Conservation (phyloP, 192 early-diverging fungal genomes). For the Backusella luteola region DNA sequence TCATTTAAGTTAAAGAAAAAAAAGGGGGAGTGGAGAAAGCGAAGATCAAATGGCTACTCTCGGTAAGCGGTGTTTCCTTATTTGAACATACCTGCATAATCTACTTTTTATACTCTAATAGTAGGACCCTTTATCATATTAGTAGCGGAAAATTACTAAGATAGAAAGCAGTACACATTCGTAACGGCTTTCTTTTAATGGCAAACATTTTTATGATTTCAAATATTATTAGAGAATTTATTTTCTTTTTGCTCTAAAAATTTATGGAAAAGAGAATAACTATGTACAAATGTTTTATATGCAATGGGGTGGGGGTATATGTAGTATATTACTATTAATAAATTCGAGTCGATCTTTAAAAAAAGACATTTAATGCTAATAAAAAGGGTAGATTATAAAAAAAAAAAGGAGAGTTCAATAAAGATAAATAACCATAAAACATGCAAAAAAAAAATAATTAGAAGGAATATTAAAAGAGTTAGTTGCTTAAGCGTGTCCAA, state of each 20-base stretch:
- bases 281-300: constrained; percentile 6
- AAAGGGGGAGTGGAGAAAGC: not conserved
- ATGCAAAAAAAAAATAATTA: constrained; percentile 4
- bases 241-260: not conserved
- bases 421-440: not conserved
- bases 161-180: not conserved
- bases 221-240: not conserved
- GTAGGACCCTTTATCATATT: not conserved
- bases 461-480: not conserved
- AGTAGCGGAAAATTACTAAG: not conserved
- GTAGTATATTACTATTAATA: constrained; percentile 7
- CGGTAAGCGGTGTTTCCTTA: not conserved
- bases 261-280: not conserved
- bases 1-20: not conserved
- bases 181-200: not conserved
- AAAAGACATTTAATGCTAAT: constrained; percentile 4
- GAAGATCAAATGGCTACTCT: not conserved
- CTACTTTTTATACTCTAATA: not conserved
- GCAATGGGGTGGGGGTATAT: not conserved
- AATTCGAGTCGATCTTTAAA: constrained; percentile 9
- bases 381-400: constrained; percentile 5
- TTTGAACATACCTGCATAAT: not conserved
- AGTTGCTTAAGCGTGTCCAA: constrained; percentile 23
- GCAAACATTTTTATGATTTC: not conserved
- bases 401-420: constrained; percentile 12